Evolutionary conservation across 73 alveolate genomes (phyloP).

Genomic region (Paraurostyla sp.): DNA sequence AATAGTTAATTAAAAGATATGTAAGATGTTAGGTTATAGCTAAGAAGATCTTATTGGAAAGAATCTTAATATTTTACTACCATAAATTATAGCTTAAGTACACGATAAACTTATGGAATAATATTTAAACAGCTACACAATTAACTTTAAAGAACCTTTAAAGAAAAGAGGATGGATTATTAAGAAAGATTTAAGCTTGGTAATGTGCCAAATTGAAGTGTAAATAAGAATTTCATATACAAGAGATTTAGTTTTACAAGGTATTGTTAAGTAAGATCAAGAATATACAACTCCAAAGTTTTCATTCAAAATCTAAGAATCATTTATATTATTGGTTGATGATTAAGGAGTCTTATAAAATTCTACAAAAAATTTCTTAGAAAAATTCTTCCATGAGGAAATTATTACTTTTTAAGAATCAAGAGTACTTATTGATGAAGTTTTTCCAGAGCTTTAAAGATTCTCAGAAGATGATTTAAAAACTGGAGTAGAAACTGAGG

Average conservation of each 20-base stretch:
- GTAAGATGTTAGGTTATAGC: too few relatives aligned
- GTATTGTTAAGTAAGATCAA: not conserved
- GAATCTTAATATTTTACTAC: too few relatives aligned
- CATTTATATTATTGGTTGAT: not conserved
- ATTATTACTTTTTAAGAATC: slow-evolving; percentile 24
- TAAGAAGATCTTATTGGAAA: too few relatives aligned
- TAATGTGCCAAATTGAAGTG: too few relatives aligned
- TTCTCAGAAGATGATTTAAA: not conserved
- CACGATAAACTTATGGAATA: too few relatives aligned
- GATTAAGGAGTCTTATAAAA: not conserved
- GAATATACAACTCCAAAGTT: not conserved
- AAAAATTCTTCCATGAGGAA: not conserved
- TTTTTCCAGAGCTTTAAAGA: not conserved
- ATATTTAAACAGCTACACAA: too few relatives aligned
- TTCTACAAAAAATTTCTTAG: not conserved
- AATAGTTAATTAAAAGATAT: too few relatives aligned
- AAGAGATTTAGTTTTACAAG: slow-evolving; percentile 7
- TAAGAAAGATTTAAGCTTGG: too few relatives aligned
- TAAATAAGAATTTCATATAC: too few relatives aligned
- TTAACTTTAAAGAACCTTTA: too few relatives aligned
- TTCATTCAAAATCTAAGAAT: not conserved
- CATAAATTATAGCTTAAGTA: too few relatives aligned
- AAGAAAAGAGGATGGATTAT: too few relatives aligned
- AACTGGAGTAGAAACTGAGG: not conserved
- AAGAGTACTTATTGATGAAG: slow-evolving; percentile 7